Evolutionary conservation across 768 basidiomycete species (phyloP), one percentile per base, ranked within the genome.

Genomic region (Pisolithus sp.): DNA sequence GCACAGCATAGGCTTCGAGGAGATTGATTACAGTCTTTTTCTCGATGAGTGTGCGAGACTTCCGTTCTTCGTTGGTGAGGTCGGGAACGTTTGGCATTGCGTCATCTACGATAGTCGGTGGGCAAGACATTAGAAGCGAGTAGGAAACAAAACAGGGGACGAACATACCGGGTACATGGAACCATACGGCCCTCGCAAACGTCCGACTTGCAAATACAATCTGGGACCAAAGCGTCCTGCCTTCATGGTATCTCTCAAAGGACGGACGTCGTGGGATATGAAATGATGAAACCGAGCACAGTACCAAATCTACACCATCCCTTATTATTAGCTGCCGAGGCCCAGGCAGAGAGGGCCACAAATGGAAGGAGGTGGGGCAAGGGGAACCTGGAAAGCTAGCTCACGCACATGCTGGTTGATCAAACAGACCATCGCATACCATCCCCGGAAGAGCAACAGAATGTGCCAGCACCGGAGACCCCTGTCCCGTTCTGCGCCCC

Each of bases 201-300:
- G 76, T 81, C 37, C 84, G 75, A 59, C 61, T 71, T 61, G 58
- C 70, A 26, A 80, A 64, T 43, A 81, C 76, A n/a, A 87, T 82
- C 54, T 82, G 78, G 3, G 82, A 82, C 86, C 86, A 88, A 5
- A 80, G 68, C 47, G 75, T 68, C 49, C 86, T 69, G 21, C 86
- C 86, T 59, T 88, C 85, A 51, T 87, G 86, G 64, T 87, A 87
- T n/a, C 83, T 71, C 62, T 86, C 84, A 57, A 85, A 86, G 37
- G 82, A 83, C 4, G 84, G n/a, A 81, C 10, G 82, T 86, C 9
- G 85, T 86, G 52, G 83, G 65, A 63, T 84, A 85, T 0, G 83
- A 83, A 48, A 87, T 80, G 34, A 87, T 78, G 56, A 87, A 87
- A 75, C 85, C 86, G 21, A 87, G 72, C 1, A 87, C 82, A 4